These are phyloP conservation scores for Areca catechu DNA, from an alignment of 176 grass and related monocot genomes.

Conservation along the genomic window DNA sequence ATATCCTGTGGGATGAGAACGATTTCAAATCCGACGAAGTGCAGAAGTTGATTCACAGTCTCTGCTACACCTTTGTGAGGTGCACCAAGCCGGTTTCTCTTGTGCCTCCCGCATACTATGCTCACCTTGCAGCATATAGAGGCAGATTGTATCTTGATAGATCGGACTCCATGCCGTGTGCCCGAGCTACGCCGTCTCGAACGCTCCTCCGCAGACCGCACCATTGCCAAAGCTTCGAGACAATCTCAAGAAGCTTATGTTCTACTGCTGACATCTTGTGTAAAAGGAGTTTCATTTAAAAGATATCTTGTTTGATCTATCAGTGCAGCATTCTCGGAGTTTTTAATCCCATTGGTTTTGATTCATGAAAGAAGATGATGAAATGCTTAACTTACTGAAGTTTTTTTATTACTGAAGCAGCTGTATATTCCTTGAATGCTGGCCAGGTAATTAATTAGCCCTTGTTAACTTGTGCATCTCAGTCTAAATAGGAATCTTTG, in stretches of 20 bases:
- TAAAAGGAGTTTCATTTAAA: no score
- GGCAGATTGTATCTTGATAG: slow-evolving; percentile 86
- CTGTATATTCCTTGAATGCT: no score
- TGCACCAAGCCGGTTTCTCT: slow-evolving; percentile 87
- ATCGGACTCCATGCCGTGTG: slow-evolving; percentile 28
- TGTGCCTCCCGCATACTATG: slow-evolving; percentile 80
- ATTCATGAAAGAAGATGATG: no score
- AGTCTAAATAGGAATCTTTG: no score
- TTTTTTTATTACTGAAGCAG: no score
- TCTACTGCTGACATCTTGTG: slow-evolving; percentile 63
- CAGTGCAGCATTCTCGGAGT: no score
- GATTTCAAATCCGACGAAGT: slow-evolving; percentile 72
- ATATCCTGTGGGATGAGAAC: slow-evolving; percentile 77
- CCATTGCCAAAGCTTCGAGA: slow-evolving; percentile 81
- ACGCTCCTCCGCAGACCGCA: slow-evolving; percentile 38
- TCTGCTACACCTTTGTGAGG: slow-evolving; percentile 86
- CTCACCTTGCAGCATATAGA: slow-evolving; percentile 83
- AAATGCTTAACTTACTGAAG: no score
- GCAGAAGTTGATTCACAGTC: slow-evolving; percentile 73
- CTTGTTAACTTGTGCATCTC: no score
- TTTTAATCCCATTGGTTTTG: no score
- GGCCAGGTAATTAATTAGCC: no score
- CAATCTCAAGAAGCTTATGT: slow-evolving; percentile 85
- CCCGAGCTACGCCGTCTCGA: slow-evolving; percentile 40
- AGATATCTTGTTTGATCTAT: no score